These are phyloP conservation scores for Yamadazyma phyllophila DNA, from an alignment of 805 yeast species.

Conservation along the genomic window DNA sequence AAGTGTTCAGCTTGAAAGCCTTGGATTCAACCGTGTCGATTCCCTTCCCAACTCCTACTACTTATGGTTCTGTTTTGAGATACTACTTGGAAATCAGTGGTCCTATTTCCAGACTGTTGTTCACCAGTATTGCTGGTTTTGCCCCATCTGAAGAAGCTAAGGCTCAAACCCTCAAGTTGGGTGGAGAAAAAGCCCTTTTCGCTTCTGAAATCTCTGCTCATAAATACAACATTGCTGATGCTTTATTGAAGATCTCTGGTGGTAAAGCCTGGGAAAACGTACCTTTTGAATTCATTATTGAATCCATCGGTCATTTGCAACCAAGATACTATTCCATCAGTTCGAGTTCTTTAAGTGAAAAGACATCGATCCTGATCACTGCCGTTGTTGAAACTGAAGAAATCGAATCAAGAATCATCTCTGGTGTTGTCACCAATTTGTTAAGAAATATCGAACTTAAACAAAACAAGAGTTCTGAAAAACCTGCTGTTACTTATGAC, in stretches of 20 bases:
- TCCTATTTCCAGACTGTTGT: slow-evolving; percentile 85
- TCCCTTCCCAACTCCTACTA: slow-evolving; percentile 77
- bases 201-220: slow-evolving; percentile 60
- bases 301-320: slow-evolving; percentile 74
- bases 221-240: slow-evolving; percentile 73
- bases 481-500: slow-evolving; percentile 59
- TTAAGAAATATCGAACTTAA: slow-evolving; percentile 65
- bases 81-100: slow-evolving; percentile 90
- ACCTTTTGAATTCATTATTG: slow-evolving; percentile 83
- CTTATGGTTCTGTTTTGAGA: slow-evolving; percentile 83
- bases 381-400: slow-evolving; percentile 82
- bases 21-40: slow-evolving; percentile 65
- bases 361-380: slow-evolving; percentile 74
- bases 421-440: slow-evolving; percentile 91
- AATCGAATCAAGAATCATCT: slow-evolving; percentile 35
- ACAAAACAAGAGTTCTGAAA: slow-evolving; percentile 47
- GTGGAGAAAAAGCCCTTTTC: slow-evolving; percentile 67
- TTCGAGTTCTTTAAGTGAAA: slow-evolving; percentile 78
- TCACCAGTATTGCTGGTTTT: slow-evolving; percentile 70
- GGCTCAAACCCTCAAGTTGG: slow-evolving; percentile 48
- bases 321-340: slow-evolving; percentile 97
- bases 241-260: slow-evolving; percentile 57
- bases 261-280: slow-evolving; percentile 70
- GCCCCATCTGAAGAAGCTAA: slow-evolving; percentile 69
- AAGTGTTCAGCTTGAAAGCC: slow-evolving; percentile 61